Conservation (phyloP, 441 rosid genomes). For the Euphorbia schlechtendalii region DNA sequence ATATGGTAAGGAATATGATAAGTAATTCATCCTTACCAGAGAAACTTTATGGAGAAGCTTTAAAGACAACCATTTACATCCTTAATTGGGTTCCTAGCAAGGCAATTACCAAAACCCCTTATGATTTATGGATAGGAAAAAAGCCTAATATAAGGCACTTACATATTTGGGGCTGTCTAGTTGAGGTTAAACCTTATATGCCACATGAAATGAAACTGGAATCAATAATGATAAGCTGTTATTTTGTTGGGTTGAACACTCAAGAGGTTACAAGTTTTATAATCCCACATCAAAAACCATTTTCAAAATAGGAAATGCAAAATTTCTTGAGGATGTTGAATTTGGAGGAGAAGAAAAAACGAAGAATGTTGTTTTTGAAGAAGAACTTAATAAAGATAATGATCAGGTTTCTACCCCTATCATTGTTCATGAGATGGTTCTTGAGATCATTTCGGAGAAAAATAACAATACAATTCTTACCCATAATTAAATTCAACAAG, state of each 20-base stretch:
- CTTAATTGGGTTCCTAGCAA: background rate
- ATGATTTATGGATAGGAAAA: background rate
- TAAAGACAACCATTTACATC: too few species aligned
- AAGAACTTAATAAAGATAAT: background rate
- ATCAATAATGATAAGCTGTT: background rate
- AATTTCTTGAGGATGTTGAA: conserved; percentile 12
- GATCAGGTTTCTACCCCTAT: background rate
- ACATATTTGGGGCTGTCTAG: background rate
- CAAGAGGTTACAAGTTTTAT: conserved; percentile 5
- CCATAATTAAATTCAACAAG: too few species aligned
- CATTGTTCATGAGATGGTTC: background rate
- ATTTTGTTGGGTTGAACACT: background rate
- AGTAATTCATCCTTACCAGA: too few species aligned
- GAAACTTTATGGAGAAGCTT: too few species aligned
- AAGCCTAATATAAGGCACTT: conserved; percentile 1
- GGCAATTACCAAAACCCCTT: background rate
- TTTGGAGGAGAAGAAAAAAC: background rate
- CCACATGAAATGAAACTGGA: conserved; percentile 7
- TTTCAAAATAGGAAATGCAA: background rate
- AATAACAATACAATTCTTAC: too few species aligned
- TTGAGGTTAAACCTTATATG: background rate
- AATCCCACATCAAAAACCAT: background rate
- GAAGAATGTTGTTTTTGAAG: background rate
- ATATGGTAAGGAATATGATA: background rate
- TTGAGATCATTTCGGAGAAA: background rate